Conservation (phyloP, 176 grass and related monocot species). For the Otatea glauca region DNA sequence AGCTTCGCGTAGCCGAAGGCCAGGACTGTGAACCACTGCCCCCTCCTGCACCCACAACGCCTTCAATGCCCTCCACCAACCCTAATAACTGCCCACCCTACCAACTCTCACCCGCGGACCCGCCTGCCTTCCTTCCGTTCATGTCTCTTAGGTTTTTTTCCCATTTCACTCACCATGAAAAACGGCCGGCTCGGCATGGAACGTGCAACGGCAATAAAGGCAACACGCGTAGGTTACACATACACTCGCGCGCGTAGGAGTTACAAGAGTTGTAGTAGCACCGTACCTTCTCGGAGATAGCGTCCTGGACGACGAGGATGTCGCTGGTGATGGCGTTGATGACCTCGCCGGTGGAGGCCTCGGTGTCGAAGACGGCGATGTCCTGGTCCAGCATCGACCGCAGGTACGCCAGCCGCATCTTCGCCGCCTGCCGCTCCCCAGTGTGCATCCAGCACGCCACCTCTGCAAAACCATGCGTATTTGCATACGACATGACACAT, state of each 20-base stretch:
- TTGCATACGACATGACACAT: background rate
- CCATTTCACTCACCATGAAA: constrained; percentile 1
- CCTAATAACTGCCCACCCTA: constrained; percentile 33
- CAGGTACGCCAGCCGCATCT: constrained; percentile 94
- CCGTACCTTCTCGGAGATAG: constrained; percentile 93
- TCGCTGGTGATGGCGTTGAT: constrained; percentile 96
- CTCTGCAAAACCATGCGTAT: constrained; percentile 48
- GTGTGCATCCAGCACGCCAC: constrained; percentile 99
- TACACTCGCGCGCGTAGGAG: background rate
- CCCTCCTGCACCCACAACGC: constrained; percentile 27
- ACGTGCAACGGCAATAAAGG: constrained; percentile 34
- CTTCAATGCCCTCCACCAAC: constrained; percentile 57
- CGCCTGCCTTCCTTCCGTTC: background rate
- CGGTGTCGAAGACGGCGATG: constrained; percentile 89
- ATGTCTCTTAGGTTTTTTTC: background rate
- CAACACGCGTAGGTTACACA: constrained; percentile 13
- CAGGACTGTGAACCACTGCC: background rate
- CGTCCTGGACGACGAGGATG: constrained; percentile 95
- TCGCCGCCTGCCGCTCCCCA: constrained; percentile 92
- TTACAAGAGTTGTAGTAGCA: too few relatives aligned
- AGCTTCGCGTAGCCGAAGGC: background rate
- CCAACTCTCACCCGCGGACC: background rate
- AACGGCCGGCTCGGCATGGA: background rate
- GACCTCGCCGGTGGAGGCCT: constrained; percentile 95
- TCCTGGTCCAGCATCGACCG: constrained; percentile 93